Percentiles rank a stretch among this genome's conserved stretches.
Conservation (phyloP, 1,284 basidiomycete genomes). For the Ceratobasidium sp. region DNA sequence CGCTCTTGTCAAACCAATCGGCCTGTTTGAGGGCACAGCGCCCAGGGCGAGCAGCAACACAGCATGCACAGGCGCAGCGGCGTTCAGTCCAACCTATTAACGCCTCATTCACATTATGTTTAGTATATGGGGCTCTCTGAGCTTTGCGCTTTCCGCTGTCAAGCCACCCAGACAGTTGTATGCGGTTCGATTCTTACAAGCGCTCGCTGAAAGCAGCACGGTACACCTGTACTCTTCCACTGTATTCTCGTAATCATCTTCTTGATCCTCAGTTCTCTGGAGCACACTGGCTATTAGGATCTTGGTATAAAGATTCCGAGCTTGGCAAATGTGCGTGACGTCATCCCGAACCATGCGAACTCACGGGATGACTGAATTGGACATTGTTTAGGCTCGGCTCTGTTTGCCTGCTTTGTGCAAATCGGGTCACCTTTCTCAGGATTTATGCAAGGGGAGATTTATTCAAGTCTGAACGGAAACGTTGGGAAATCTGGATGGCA, state of each 20-base stretch:
- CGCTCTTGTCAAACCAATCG: too few species aligned
- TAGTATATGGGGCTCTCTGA: conserved; percentile 36
- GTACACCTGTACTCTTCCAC: background rate
- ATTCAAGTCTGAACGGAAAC: conserved; percentile 33
- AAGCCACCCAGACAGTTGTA: conserved; percentile 35
- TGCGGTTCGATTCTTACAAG: conserved; percentile 34
- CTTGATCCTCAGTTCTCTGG: conserved; percentile 20
- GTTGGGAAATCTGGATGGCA: conserved; percentile 40
- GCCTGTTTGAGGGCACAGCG: too few species aligned
- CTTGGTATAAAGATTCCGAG: conserved; percentile 42
- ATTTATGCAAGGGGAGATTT: conserved; percentile 41
- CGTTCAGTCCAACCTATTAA: too few species aligned
- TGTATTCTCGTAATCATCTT: background rate
- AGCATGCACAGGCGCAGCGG: too few species aligned
- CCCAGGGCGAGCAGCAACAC: too few species aligned
- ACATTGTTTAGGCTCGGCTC: conserved; percentile 8
- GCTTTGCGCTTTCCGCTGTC: conserved; percentile 35
- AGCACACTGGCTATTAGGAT: conserved; percentile 38
- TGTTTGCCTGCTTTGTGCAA: conserved; percentile 41
- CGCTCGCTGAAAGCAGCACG: conserved; percentile 40
- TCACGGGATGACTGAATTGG: background rate
- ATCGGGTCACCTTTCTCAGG: conserved; percentile 39
- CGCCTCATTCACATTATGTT: background rate
- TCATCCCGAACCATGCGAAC: background rate
- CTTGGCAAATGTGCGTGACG: conserved; percentile 33